Evolutionary conservation across 495 filamentous ascomycete species (phyloP).

Genomic region (Cudoniella acicularis): DNA sequence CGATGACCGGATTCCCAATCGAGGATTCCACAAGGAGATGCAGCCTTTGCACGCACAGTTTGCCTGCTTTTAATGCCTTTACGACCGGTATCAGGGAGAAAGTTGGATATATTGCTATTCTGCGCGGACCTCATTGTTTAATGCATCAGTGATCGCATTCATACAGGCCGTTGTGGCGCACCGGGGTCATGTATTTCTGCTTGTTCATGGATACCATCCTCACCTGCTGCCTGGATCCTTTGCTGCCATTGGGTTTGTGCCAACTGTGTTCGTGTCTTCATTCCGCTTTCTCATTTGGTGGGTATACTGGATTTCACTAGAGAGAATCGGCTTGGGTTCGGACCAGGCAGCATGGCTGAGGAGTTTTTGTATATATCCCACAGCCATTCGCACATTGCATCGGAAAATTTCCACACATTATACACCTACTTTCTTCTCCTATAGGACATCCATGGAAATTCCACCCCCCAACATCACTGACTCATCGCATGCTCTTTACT

Average conservation of each 20-base stretch:
- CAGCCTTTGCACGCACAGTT: conserved; percentile 12
- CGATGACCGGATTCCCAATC: conserved; percentile 14
- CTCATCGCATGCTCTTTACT: neutral
- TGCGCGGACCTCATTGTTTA: conserved; percentile 13
- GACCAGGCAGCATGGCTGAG: conserved; percentile 23
- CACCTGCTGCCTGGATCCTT: conserved; percentile 27
- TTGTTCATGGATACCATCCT: conserved; percentile 18
- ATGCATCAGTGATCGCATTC: conserved; percentile 27
- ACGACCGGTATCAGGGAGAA: conserved; percentile 13
- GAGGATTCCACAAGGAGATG: conserved; percentile 13
- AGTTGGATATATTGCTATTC: conserved; percentile 8
- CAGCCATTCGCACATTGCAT: conserved; percentile 3
- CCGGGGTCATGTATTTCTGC: conserved; percentile 9
- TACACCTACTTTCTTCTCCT: neutral
- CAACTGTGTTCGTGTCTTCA: conserved; percentile 5
- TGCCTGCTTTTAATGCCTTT: conserved; percentile 21
- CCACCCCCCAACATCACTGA: neutral
- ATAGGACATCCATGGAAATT: neutral
- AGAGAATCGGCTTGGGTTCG: conserved; percentile 10
- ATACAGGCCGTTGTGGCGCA: conserved; percentile 24
- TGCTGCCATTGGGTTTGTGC: conserved; percentile 16
- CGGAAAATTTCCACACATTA: conserved; percentile 5
- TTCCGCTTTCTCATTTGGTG: conserved; percentile 13
- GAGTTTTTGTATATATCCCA: conserved; percentile 23
- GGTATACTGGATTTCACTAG: conserved; percentile 22